These are phyloP conservation scores for Coemansia sp. DNA, from an alignment of 192 early-diverging fungal genomes.

Conservation along the genomic window DNA sequence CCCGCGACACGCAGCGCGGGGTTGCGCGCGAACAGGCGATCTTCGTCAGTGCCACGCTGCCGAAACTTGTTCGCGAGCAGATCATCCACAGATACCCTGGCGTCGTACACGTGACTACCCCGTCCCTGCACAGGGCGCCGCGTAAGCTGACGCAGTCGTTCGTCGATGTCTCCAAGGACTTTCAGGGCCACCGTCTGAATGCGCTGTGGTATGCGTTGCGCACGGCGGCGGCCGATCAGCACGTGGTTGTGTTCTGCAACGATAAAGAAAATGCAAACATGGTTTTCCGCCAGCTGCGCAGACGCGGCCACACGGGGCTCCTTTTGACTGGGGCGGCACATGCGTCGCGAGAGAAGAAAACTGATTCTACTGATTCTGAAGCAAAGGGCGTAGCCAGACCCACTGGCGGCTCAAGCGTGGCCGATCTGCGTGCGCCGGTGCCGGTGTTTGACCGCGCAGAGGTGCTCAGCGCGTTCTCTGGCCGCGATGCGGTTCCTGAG, in stretches of 20 bases:
- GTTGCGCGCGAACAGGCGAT: constrained; percentile 52
- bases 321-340: constrained; percentile 51
- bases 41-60: constrained; percentile 72
- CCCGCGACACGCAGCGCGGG: constrained; percentile 44
- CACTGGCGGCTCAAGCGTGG: constrained; percentile 19
- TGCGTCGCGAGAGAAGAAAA: background rate
- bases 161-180: constrained; percentile 66
- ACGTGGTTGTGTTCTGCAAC: constrained; percentile 89
- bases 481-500: constrained; percentile 24
- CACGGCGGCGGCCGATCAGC: constrained; percentile 64
- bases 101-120: constrained; percentile 73
- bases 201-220: constrained; percentile 71
- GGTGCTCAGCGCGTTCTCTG: constrained; percentile 30
- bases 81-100: constrained; percentile 60
- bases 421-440: constrained; percentile 35
- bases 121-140: constrained; percentile 74
- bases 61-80: constrained; percentile 63
- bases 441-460: constrained; percentile 34
- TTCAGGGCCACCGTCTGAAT: constrained; percentile 67
- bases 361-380: background rate
- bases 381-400: constrained; percentile 7
- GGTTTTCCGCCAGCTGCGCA: constrained; percentile 58
- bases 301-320: constrained; percentile 57
- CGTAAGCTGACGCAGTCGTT: constrained; percentile 79
- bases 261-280: constrained; percentile 61